phyloP scores from a whole-genome alignment of 305 asterid genomes.

The Monarda citriodora region DNA sequence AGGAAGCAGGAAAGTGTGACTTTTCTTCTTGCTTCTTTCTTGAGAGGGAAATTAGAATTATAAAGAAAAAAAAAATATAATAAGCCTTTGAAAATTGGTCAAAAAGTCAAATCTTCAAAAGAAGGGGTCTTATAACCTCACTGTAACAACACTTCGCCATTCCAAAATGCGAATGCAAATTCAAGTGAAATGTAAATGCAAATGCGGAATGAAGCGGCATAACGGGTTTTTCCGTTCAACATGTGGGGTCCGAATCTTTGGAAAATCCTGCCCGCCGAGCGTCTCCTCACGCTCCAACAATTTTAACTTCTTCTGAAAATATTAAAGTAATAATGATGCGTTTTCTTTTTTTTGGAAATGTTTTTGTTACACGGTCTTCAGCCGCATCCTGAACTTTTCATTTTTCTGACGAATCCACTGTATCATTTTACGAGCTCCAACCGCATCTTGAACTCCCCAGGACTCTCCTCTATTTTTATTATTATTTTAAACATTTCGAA shows the following conservation, averaged over 20 bases:
- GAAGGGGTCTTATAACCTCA: constrained; percentile 25
- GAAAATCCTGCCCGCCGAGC: constrained; percentile 22
- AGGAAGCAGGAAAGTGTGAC: constrained; percentile 73
- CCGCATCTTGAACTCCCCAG: too few relatives aligned
- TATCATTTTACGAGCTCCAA: too few relatives aligned
- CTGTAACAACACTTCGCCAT: constrained; percentile 40
- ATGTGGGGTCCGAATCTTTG: constrained; percentile 26
- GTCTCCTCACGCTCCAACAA: constrained; percentile 9
- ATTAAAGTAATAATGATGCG: too few relatives aligned
- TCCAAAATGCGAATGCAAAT: constrained; percentile 20
- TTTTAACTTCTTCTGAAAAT: too few relatives aligned
- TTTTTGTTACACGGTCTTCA: too few relatives aligned
- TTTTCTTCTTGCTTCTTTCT: constrained; percentile 48
- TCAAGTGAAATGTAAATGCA: constrained; percentile 12
- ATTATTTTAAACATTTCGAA: too few relatives aligned
- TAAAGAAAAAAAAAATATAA: too few relatives aligned
- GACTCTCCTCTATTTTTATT: too few relatives aligned
- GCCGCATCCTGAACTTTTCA: too few relatives aligned
- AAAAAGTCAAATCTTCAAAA: constrained; percentile 55
- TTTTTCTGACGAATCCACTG: too few relatives aligned
- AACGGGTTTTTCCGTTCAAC: constrained; percentile 32
- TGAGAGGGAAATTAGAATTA: not conserved
- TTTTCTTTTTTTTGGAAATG: too few relatives aligned
- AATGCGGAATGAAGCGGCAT: constrained; percentile 12
- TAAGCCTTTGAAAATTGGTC: constrained; percentile 28